These are phyloP conservation scores for Cryptococcus sp. DNA, from an alignment of 1,284 basidiomycete genomes.

Conservation along the genomic window DNA sequence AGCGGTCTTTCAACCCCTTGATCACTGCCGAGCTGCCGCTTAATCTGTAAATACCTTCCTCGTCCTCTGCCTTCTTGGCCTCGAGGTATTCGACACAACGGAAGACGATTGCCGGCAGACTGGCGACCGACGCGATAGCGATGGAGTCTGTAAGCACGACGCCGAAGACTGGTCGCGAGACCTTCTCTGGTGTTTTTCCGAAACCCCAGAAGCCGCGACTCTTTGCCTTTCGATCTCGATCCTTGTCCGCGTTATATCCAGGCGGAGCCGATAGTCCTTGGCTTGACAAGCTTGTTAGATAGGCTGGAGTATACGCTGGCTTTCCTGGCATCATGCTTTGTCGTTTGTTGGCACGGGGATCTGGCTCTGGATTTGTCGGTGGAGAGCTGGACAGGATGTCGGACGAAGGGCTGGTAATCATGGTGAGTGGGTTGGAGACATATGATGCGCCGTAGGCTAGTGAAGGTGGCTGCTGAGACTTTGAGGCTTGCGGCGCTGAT, in stretches of 20 bases:
- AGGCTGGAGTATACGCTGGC: slow-evolving; percentile 40
- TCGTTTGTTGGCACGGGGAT: slow-evolving; percentile 36
- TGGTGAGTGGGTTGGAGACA: slow-evolving; percentile 11
- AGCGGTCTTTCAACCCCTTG: slow-evolving; percentile 88
- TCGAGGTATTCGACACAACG: slow-evolving; percentile 89
- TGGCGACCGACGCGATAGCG: slow-evolving; percentile 81
- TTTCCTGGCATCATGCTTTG: slow-evolving; percentile 47
- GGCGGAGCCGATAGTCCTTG: slow-evolving; percentile 39
- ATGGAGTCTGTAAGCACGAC: slow-evolving; percentile 82
- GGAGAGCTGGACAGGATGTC: slow-evolving; percentile 12
- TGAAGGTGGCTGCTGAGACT: neutral
- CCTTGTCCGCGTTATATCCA: slow-evolving; percentile 46
- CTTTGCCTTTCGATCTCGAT: slow-evolving; percentile 84
- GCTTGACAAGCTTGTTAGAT: slow-evolving; percentile 43
- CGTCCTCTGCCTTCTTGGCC: slow-evolving; percentile 85
- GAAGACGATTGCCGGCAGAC: slow-evolving; percentile 91
- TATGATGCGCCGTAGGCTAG: slow-evolving; percentile 1
- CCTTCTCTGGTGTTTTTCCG: slow-evolving; percentile 54
- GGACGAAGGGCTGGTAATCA: slow-evolving; percentile 21
- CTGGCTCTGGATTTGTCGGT: slow-evolving; percentile 17
- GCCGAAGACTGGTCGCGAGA: slow-evolving; percentile 80
- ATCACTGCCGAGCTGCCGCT: slow-evolving; percentile 92
- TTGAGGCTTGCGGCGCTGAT: neutral
- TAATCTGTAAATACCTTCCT: slow-evolving; percentile 96
- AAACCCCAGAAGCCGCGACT: slow-evolving; percentile 84